Evolutionary conservation across 2,329 filamentous ascomycete genomes (phyloP).

Genomic region (Bertia moriformis): DNA sequence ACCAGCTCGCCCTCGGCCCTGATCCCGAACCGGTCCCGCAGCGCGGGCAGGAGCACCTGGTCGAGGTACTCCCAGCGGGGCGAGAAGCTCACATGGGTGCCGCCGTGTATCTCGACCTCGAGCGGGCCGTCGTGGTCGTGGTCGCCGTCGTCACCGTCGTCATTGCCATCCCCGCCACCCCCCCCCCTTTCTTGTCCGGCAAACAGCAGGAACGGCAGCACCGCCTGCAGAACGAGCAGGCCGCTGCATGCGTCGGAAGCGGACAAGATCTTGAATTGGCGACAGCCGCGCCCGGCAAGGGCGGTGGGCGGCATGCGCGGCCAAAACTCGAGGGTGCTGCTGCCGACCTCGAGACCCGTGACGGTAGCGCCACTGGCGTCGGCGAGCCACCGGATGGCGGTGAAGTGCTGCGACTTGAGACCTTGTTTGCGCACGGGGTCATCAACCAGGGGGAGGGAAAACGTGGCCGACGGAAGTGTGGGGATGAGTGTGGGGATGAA

Average conservation of each 20-base stretch:
- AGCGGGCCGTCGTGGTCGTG: conserved; percentile 22
- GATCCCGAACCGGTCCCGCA: conserved; percentile 34
- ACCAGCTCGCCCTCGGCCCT: conserved; percentile 26
- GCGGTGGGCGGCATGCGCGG: conserved; percentile 22
- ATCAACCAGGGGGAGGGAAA: background rate
- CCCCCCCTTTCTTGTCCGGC: too few relatives aligned
- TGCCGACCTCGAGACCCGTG: conserved; percentile 33
- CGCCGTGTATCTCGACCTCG: conserved; percentile 35
- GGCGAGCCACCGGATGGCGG: conserved; percentile 37
- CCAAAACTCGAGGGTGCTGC: conserved; percentile 29
- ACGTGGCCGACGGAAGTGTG: conserved; percentile 3
- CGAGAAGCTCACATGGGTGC: conserved; percentile 43
- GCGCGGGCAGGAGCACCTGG: conserved; percentile 39
- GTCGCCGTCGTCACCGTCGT: background rate
- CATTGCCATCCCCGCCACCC: too few relatives aligned
- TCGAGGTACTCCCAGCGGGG: conserved; percentile 47
- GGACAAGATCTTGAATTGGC: conserved; percentile 31
- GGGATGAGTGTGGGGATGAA: background rate
- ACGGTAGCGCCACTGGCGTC: conserved; percentile 33
- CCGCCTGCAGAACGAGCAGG: conserved; percentile 42
- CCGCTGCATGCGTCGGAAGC: conserved; percentile 35
- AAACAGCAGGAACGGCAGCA: conserved; percentile 43
- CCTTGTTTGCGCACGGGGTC: conserved; percentile 22
- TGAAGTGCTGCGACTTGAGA: conserved; percentile 44
- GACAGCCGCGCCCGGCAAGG: conserved; percentile 19